Evolutionary conservation across 1,284 basidiomycete species (phyloP).

Genomic region (Ceratobasidium papillatum): DNA sequence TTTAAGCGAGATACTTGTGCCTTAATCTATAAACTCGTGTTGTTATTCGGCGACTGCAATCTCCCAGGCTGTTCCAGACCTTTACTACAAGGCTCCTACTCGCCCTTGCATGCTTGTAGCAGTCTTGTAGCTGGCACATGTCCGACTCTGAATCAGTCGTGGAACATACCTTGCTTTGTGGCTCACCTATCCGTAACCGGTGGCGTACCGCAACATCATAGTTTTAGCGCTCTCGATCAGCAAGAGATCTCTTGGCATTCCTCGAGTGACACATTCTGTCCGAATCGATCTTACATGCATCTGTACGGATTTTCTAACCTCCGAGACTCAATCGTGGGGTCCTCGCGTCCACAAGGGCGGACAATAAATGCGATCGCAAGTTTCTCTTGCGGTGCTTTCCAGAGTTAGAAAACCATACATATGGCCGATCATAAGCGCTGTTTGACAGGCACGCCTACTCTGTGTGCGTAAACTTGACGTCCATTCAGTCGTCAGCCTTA

Average conservation of each 20-base stretch:
- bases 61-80: neutral
- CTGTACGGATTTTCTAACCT: neutral
- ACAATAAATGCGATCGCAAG: neutral
- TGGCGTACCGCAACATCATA: neutral
- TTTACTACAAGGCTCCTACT: neutral
- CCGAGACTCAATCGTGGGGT: neutral
- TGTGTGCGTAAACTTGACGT: neutral
- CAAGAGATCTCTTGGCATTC: neutral
- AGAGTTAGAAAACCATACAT: too few species aligned
- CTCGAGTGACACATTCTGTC: neutral
- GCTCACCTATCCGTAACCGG: neutral
- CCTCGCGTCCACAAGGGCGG: neutral
- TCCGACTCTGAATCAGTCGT: neutral
- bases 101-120: neutral
- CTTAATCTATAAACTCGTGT: slow-evolving; percentile 18
- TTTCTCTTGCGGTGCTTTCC: neutral
- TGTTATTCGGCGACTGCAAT: neutral
- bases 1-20: neutral
- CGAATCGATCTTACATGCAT: neutral
- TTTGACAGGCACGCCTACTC: neutral
- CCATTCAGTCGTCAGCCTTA: neutral
- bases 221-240: neutral
- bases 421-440: neutral
- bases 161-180: slow-evolving; percentile 12
- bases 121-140: neutral